Evolutionary conservation across 805 yeast genomes (phyloP).

Genomic region (Myxozyma udenii): DNA sequence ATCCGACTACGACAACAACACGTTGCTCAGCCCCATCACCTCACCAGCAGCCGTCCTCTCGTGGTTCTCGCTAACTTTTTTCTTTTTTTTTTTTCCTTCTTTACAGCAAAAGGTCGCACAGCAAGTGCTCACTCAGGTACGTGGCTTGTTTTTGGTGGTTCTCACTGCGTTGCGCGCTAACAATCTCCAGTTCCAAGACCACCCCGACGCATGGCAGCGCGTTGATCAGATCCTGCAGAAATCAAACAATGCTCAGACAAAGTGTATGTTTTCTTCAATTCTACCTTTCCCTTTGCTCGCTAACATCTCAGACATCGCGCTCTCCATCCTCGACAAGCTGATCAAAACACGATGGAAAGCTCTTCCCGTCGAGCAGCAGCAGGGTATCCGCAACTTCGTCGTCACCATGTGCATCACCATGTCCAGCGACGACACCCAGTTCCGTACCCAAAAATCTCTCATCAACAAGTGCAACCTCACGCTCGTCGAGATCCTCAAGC

Average conservation of each 20-base stretch:
- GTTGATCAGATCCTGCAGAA: conserved; percentile 84
- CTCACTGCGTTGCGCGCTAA: neutral
- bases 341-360: conserved; percentile 93
- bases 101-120: conserved; percentile 41
- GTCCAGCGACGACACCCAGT: conserved; percentile 77
- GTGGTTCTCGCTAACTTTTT: neutral
- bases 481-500: conserved; percentile 79
- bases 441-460: conserved; percentile 70
- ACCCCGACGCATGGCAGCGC: conserved; percentile 93
- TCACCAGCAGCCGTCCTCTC: too few species aligned
- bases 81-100: conserved; percentile 1
- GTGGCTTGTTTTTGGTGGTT: neutral
- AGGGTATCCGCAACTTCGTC: conserved; percentile 73
- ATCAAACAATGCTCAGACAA: conserved; percentile 78
- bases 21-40: too few species aligned
- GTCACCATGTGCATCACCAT: conserved; percentile 90
- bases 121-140: conserved; percentile 38
- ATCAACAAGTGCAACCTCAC: conserved; percentile 93
- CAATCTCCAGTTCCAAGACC: conserved; percentile 68
- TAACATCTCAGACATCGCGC: conserved; percentile 54
- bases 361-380: conserved; percentile 80
- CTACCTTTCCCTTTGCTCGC: neutral
- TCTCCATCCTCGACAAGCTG: conserved; percentile 82
- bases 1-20: too few species aligned
- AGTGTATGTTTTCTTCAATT: conserved; percentile 46